A percentile compares a stretch with the other conserved stretches of the same genome.
These are phyloP conservation scores for Nicotiana obtusifolia DNA, from an alignment of 257 asterid species.

Conservation along the genomic window DNA sequence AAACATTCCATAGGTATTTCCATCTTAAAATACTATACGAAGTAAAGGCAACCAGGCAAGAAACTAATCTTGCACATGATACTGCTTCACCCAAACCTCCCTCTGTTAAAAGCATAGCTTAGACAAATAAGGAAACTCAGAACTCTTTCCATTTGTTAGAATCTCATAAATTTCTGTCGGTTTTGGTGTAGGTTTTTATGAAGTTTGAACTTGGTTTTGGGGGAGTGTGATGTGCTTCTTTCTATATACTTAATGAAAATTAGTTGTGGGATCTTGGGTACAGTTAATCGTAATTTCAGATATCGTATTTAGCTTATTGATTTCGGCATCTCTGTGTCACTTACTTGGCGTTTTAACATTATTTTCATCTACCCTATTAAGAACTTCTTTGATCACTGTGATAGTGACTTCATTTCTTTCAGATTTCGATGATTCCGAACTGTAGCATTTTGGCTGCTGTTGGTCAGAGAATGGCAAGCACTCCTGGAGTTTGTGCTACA, in stretches of 20 bases:
- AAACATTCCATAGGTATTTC: not conserved
- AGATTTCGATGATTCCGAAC: slow-evolving; percentile 82
- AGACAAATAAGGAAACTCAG: not conserved
- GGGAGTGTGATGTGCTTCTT: not conserved
- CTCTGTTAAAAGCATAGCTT: not conserved
- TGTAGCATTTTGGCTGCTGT: slow-evolving; percentile 98
- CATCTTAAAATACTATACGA: not conserved
- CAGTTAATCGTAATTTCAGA: not conserved
- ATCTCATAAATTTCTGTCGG: not conserved
- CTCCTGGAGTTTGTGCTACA: slow-evolving; percentile 99
- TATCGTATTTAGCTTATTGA: not conserved
- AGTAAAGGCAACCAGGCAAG: not conserved
- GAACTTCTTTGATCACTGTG: not conserved
- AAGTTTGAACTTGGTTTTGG: not conserved
- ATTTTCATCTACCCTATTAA: not conserved
- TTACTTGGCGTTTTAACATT: not conserved
- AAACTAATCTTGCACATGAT: not conserved
- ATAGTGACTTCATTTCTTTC: slow-evolving; percentile 16
- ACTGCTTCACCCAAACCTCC: not conserved
- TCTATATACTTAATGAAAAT: not conserved
- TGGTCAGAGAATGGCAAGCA: slow-evolving; percentile 99
- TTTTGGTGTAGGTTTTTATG: not conserved
- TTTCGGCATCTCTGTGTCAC: not conserved
- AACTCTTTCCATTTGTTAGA: not conserved
- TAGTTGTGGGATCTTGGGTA: not conserved